Conservation (phyloP, 805 yeast species). For the Candida dajiaensis region DNA sequence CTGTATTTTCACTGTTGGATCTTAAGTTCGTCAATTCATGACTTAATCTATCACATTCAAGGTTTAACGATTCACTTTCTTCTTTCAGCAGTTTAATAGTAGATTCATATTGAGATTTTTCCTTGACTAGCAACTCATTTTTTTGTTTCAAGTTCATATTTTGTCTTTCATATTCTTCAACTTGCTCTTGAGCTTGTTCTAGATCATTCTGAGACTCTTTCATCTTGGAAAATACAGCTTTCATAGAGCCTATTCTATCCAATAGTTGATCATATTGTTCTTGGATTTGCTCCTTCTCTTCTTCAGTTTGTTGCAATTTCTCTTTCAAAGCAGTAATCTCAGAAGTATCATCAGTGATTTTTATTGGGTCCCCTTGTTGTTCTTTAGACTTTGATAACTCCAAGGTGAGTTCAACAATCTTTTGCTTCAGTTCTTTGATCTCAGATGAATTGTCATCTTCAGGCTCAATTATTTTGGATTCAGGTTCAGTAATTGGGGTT, state of each 20-base stretch:
- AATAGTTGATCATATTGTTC: constrained; percentile 56
- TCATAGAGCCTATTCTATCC: constrained; percentile 66
- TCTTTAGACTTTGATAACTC: constrained; percentile 2
- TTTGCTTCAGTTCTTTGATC: constrained; percentile 7
- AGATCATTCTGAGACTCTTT: constrained; percentile 62
- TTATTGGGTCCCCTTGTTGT: not conserved
- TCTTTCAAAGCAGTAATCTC: constrained; percentile 12
- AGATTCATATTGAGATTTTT: constrained; percentile 27
- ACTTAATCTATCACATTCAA: constrained; percentile 48
- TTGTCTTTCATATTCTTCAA: constrained; percentile 41
- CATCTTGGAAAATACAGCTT: constrained; percentile 65
- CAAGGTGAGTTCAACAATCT: constrained; percentile 9
- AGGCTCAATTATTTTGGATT: constrained; percentile 2
- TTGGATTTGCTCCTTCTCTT: constrained; percentile 53
- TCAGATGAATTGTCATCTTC: not conserved
- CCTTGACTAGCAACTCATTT: constrained; percentile 28
- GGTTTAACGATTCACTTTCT: constrained; percentile 41
- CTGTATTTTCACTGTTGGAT: constrained; percentile 22
- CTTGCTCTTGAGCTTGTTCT: constrained; percentile 46
- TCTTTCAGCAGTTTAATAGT: constrained; percentile 31
- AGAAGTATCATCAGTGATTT: constrained; percentile 2
- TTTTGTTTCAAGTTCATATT: constrained; percentile 30
- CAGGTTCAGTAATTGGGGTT: constrained; percentile 6
- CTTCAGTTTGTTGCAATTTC: constrained; percentile 31
- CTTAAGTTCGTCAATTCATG: constrained; percentile 33